Base-by-base conservation (phyloP, 73 alveolate genomes). In the Strombidium stylifer region DNA sequence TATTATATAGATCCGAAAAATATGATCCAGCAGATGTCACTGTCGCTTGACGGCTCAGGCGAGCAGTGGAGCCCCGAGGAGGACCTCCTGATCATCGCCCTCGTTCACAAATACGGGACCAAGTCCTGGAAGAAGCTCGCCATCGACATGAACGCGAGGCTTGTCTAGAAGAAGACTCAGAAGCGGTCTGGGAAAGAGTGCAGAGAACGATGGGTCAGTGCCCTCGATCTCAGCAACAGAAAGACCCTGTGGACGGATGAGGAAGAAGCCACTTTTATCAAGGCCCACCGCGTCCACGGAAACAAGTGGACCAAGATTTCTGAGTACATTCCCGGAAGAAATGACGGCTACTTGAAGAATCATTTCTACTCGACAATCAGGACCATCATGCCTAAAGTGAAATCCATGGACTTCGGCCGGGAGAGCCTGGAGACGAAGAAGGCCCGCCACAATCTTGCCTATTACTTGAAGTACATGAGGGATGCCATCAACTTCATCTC, bases 251-350 rank as follows among this genome's bases (percentile, higher is more conserved):
- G 92, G 92, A 76, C 55, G 40, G 93, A 75, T 7, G 65, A 56
- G 0, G 96, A 86, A 54, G 93, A 86, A 58, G 47, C 66, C 37
- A 65, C 69, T 16, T 74, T 86, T 56, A 69, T 90, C 32, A 68
- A 81, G 52, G 82, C 84, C 23, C 97, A 90, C 53, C 54, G 57
- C 11, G 68, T 68, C 42, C 81, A 80, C 46, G 94, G 94, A 5
- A 85, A 85, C 50, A 85, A 85, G 69, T 90, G 97, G 97, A 90
- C 95, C 51, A 94, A 85, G 46, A 85, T 90, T 12, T 72, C 94
- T 14, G 85, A 85, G 62, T 49, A 41, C 62, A 66, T 90, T 27
- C 96, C 96, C 14, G 96, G 96, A 31, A 80, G 96, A 59, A 86
- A 92, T 28, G 96, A 86, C 52, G 81, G 81, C 62, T 83, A 89